Conservation (phyloP, 805 yeast species). For the Wickerhamiella qilinensis region DNA sequence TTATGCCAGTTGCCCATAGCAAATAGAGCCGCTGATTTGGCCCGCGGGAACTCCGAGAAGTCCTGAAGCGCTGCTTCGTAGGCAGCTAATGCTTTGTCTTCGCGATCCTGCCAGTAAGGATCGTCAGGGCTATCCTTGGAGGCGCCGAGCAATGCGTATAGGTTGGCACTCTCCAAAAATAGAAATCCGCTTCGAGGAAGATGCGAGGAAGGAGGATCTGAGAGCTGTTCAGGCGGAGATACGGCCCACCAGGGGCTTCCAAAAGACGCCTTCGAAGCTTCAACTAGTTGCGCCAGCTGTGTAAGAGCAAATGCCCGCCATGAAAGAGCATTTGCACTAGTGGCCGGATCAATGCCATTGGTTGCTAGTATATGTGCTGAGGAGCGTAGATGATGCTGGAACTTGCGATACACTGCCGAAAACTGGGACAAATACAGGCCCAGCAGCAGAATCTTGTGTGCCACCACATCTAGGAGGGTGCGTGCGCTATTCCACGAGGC, state of each 20-base stretch:
- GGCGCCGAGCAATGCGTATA: too few species aligned
- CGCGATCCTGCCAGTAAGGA: neutral
- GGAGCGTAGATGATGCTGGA: conserved; percentile 41
- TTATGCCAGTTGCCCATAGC: conserved; percentile 1
- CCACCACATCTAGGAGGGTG: conserved; percentile 38
- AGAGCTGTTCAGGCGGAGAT: neutral
- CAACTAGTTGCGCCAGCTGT: conserved; percentile 26
- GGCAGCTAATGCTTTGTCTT: neutral
- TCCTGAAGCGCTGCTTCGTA: conserved; percentile 1
- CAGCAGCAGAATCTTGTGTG: conserved; percentile 46
- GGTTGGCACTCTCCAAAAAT: conserved; percentile 8
- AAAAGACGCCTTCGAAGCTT: conserved; percentile 10
- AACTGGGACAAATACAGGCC: conserved; percentile 44
- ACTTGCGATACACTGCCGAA: conserved; percentile 44
- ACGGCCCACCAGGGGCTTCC: conserved; percentile 6
- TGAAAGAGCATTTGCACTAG: neutral
- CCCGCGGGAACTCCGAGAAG: conserved; percentile 1
- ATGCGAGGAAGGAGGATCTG: conserved; percentile 5
- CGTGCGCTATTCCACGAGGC: conserved; percentile 7
- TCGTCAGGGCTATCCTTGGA: neutral
- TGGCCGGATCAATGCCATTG: neutral
- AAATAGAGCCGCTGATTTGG: conserved; percentile 1
- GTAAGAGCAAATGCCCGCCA: conserved; percentile 29
- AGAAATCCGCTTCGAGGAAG: conserved; percentile 14
- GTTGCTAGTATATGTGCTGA: conserved; percentile 16